These are phyloP conservation scores for Chytriomyces sp. DNA, from an alignment of 192 early-diverging fungal species.

Conservation along the genomic window DNA sequence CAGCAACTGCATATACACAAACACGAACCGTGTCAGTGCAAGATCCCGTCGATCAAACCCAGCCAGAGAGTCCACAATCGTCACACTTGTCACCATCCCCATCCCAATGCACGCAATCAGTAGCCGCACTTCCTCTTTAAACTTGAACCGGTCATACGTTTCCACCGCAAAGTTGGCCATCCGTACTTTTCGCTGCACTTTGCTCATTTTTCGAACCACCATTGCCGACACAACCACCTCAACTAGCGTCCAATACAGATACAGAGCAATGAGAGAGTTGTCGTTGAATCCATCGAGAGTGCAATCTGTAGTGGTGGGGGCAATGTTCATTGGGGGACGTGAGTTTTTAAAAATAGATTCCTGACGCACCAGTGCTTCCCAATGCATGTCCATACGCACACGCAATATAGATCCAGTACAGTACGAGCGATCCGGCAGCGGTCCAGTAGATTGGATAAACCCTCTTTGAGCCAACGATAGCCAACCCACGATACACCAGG, in stretches of 20 bases:
- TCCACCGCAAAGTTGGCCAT: constrained; percentile 27
- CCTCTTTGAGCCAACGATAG: constrained; percentile 24
- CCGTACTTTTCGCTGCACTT: not conserved
- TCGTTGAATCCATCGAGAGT: not conserved
- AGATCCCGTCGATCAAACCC: not conserved
- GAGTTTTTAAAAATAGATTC: not conserved
- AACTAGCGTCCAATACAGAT: constrained; percentile 15
- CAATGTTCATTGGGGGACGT: not conserved
- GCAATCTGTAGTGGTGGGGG: not conserved
- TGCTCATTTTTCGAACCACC: constrained; percentile 23
- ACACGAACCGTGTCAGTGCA: constrained; percentile 16
- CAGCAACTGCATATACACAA: constrained; percentile 29
- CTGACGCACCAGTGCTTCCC: not conserved
- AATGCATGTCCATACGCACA: constrained; percentile 4
- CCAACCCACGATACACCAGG: constrained; percentile 17
- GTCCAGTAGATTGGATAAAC: constrained; percentile 20
- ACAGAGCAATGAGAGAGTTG: constrained; percentile 16
- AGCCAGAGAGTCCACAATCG: constrained; percentile 2
- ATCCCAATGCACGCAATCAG: constrained; percentile 27
- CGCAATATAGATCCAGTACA: constrained; percentile 8
- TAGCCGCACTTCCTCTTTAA: constrained; percentile 23
- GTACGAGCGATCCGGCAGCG: not conserved
- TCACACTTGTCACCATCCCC: constrained; percentile 9
- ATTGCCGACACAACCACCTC: constrained; percentile 14
- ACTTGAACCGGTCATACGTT: constrained; percentile 24